Percentiles rank a stretch among this genome's conserved stretches.
phyloP scores from a whole-genome alignment of 371 early-diverging fungal species.

The Amoeboaphelidium protococcarum region DNA sequence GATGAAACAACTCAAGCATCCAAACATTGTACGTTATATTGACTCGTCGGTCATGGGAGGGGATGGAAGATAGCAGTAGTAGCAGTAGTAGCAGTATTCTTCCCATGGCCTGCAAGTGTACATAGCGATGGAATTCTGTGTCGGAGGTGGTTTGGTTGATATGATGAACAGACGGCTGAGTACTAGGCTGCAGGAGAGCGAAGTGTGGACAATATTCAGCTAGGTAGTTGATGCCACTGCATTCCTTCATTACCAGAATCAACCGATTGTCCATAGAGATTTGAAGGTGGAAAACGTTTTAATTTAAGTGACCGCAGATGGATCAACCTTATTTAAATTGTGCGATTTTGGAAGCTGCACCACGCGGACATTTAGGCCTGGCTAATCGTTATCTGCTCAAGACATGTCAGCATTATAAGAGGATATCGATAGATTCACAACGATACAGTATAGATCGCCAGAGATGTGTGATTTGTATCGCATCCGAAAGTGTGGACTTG shows the following conservation, averaged over 20 bases:
- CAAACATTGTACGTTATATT: conserved; percentile 46
- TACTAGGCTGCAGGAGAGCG: conserved; percentile 38
- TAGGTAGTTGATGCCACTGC: conserved; percentile 67
- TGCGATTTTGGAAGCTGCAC: conserved; percentile 89
- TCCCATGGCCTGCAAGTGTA: conserved; percentile 48
- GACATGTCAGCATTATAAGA: conserved; percentile 55
- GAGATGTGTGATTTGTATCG: conserved; percentile 73
- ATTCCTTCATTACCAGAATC: conserved; percentile 51
- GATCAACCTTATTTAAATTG: conserved; percentile 24
- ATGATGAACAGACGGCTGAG: conserved; percentile 51
- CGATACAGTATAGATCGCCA: conserved; percentile 74
- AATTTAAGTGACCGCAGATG: neutral
- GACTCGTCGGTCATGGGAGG: conserved; percentile 28
- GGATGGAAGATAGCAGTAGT: conserved; percentile 19
- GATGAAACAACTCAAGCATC: too few relatives aligned
- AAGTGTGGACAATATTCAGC: conserved; percentile 55
- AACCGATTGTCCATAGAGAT: conserved; percentile 46
- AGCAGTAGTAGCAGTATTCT: too few relatives aligned
- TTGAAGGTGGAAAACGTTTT: conserved; percentile 41
- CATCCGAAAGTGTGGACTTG: conserved; percentile 9
- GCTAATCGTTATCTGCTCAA: conserved; percentile 10
- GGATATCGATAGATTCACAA: conserved; percentile 59
- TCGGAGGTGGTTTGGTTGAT: conserved; percentile 56
- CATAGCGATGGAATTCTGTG: conserved; percentile 73
- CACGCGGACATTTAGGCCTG: conserved; percentile 23